A percentile compares a stretch with the other conserved stretches of the same genome.
Conservation (phyloP, 805 yeast species). For the Teunomyces aglyptinius region DNA sequence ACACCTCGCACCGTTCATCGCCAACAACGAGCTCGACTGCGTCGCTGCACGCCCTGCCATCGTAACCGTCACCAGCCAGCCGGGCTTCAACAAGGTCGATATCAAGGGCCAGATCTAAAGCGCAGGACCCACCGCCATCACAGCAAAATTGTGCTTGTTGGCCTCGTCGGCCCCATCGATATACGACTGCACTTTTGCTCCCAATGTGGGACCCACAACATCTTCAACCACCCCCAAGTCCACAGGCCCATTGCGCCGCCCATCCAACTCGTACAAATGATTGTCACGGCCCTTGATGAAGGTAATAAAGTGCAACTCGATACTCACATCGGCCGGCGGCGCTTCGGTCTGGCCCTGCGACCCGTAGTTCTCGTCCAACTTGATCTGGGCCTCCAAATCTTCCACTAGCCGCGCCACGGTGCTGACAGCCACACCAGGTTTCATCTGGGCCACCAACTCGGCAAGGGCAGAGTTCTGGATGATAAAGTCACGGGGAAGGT, state of each 20-base stretch:
- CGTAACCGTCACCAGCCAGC: conserved; percentile 30
- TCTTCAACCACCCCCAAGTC: conserved; percentile 47
- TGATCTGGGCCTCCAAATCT: conserved; percentile 38
- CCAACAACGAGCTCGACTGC: conserved; percentile 29
- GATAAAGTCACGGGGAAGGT: conserved; percentile 46
- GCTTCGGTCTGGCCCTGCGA: conserved; percentile 64
- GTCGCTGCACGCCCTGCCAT: conserved; percentile 34
- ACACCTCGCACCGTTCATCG: conserved; percentile 32
- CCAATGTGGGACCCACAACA: conserved; percentile 50
- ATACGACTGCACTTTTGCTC: conserved; percentile 61
- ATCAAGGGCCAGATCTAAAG: conserved; percentile 82
- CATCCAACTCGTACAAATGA: conserved; percentile 81
- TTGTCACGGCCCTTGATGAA: conserved; percentile 57
- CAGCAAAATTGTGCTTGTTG: conserved; percentile 63
- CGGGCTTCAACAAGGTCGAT: conserved; percentile 61
- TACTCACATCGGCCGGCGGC: conserved; percentile 52
- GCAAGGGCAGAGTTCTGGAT: conserved; percentile 36
- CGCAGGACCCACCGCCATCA: conserved; percentile 74
- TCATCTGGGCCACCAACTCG: conserved; percentile 15
- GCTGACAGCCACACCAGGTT: conserved; percentile 21
- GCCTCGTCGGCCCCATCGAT: conserved; percentile 60
- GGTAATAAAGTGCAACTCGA: conserved; percentile 74
- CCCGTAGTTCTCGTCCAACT: conserved; percentile 45
- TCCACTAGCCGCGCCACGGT: conserved; percentile 47
- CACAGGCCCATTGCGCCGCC: conserved; percentile 76